Evolutionary conservation across 1,139 yeast genomes (phyloP).

Genomic region (Magnusiomyces suaveolens): DNA sequence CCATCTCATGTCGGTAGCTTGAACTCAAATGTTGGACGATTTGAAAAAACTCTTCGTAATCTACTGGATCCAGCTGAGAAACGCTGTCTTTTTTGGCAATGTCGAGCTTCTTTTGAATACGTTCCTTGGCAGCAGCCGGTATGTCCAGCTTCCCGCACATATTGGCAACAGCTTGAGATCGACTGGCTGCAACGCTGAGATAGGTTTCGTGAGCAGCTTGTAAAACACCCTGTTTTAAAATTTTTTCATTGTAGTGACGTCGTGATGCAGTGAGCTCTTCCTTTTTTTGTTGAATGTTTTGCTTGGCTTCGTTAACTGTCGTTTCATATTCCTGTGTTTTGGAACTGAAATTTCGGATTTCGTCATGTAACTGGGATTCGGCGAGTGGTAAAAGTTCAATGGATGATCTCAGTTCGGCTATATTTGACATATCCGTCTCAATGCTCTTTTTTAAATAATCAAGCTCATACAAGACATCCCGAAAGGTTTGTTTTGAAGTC

Average conservation of each 20-base stretch:
- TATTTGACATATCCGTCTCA: conserved; percentile 38
- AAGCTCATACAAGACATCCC: neutral
- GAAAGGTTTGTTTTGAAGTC: neutral
- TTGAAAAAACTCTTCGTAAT: conserved; percentile 6
- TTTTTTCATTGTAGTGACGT: conserved; percentile 35
- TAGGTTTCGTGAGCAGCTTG: conserved; percentile 40
- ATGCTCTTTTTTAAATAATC: conserved; percentile 38
- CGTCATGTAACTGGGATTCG: conserved; percentile 42
- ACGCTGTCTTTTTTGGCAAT: neutral
- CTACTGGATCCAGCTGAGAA: neutral
- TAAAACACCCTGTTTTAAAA: conserved; percentile 50
- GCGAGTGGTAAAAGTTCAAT: conserved; percentile 35
- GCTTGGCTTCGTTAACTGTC: conserved; percentile 8
- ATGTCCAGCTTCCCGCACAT: conserved; percentile 13
- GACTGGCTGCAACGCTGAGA: conserved; percentile 25
- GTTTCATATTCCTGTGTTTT: conserved; percentile 17
- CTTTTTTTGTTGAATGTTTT: conserved; percentile 17
- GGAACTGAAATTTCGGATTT: conserved; percentile 47
- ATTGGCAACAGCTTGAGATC: conserved; percentile 18
- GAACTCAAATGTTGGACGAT: conserved; percentile 1
- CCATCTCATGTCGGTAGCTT: conserved; percentile 6
- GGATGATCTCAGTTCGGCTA: neutral
- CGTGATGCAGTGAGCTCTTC: conserved; percentile 27
- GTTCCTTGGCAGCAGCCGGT: neutral
- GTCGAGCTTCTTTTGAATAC: neutral